phyloP scores from a whole-genome alignment of 2,329 filamentous ascomycete species.

The Nemania abortiva region DNA sequence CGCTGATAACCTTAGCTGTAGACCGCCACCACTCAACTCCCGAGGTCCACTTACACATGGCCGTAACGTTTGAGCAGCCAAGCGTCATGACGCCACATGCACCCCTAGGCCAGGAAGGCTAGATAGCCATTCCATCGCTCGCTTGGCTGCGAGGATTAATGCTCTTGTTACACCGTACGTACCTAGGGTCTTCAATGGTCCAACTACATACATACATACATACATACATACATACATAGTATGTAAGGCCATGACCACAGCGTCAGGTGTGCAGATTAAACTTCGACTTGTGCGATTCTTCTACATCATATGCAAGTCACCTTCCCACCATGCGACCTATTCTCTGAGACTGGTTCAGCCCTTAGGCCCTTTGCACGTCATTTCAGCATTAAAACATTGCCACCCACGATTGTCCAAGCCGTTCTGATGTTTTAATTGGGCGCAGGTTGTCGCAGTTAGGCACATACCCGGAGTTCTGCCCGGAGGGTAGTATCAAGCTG shows the following conservation, averaged over 20 bases:
- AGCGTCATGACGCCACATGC: constrained; percentile 19
- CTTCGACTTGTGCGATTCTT: not conserved
- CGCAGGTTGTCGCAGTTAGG: not conserved
- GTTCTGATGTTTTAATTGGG: not conserved
- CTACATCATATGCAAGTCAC: not conserved
- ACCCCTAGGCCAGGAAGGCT: not conserved
- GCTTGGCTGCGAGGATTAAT: not conserved
- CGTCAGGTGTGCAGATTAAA: not conserved
- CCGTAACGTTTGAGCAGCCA: constrained; percentile 1
- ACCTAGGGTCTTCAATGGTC: too few species aligned
- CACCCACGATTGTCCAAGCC: not conserved
- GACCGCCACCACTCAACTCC: constrained; percentile 22
- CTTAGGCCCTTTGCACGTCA: not conserved
- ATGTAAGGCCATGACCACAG: not conserved
- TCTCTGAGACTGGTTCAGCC: not conserved
- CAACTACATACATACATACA: too few species aligned
- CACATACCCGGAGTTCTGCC: too few species aligned
- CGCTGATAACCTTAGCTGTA: constrained; percentile 1
- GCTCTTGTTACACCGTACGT: too few species aligned
- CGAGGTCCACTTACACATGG: constrained; percentile 32
- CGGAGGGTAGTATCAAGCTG: not conserved
- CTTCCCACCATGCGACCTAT: not conserved
- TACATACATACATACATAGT: too few species aligned
- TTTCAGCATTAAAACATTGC: not conserved
- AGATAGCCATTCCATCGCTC: not conserved